These are phyloP conservation scores for Gentiana straminea DNA, from an alignment of 257 asterid genomes.

Conservation along the genomic window DNA sequence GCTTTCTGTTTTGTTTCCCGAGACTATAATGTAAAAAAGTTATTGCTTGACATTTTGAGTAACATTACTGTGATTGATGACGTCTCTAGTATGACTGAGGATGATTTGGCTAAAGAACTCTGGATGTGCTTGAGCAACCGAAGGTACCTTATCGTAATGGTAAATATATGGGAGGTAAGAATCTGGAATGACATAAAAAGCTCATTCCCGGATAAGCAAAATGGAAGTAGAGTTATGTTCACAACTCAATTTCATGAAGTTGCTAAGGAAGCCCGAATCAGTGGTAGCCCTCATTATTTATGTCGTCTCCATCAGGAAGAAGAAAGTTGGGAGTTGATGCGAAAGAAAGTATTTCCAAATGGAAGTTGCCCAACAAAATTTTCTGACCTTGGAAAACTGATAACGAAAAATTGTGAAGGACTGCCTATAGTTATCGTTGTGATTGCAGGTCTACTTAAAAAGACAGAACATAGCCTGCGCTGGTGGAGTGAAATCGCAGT, in stretches of 20 bases:
- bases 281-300: not conserved
- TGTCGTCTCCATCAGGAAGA: not conserved
- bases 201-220: too few species aligned
- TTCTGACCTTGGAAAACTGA: not conserved
- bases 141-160: constrained; percentile 10
- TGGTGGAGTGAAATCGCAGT: constrained; percentile 2
- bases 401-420: constrained; percentile 1
- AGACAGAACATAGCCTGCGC: not conserved
- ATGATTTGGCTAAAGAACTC: not conserved
- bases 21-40: too few species aligned
- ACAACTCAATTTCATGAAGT: not conserved
- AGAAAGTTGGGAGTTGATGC: constrained; percentile 8
- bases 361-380: not conserved
- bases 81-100: too few species aligned
- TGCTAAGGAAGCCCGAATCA: not conserved
- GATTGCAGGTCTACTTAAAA: not conserved
- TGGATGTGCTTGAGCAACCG: not conserved
- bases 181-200: constrained; percentile 10
- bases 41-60: too few species aligned
- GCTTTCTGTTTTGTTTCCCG: not conserved
- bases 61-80: too few species aligned
- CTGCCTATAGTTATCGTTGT: not conserved
- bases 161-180: constrained; percentile 10
- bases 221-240: too few species aligned
- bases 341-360: too few species aligned